Percentiles rank a stretch among this genome's conserved stretches.
These are phyloP conservation scores for Pseudisothecium myosuroides DNA, from an alignment of 225 moss, liverwort and hornwort genomes.

Conservation along the genomic window DNA sequence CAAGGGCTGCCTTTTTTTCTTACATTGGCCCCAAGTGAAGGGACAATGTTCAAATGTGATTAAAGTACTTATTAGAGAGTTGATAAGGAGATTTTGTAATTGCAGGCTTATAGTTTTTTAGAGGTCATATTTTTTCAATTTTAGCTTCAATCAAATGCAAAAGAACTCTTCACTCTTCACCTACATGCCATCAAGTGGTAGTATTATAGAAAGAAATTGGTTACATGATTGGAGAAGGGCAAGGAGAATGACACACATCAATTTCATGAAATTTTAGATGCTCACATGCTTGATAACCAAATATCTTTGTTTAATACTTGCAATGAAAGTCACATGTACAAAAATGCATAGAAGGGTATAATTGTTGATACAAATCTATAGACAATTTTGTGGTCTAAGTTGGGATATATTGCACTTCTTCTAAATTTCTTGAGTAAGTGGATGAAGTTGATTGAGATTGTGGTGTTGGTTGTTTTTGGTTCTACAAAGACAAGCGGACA, in stretches of 20 bases:
- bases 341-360: too few relatives aligned
- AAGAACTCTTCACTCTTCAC: too few relatives aligned
- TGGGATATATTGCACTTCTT: neutral
- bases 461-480: neutral
- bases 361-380: neutral
- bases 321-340: neutral
- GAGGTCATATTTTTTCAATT: neutral
- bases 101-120: neutral
- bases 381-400: neutral
- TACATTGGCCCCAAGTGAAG: neutral
- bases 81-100: neutral
- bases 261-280: neutral
- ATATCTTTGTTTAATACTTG: neutral
- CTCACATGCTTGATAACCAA: neutral
- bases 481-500: neutral
- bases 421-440: neutral
- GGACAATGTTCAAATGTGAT: neutral
- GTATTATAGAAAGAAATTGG: neutral
- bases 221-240: too few relatives aligned
- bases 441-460: neutral
- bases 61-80: neutral
- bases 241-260: rapidly evolving
- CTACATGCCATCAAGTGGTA: neutral
- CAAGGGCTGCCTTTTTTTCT: neutral
- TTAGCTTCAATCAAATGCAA: neutral